Base-by-base conservation (phyloP, 2,329 filamentous ascomycete species). In the Colletotrichum lini region DNA sequence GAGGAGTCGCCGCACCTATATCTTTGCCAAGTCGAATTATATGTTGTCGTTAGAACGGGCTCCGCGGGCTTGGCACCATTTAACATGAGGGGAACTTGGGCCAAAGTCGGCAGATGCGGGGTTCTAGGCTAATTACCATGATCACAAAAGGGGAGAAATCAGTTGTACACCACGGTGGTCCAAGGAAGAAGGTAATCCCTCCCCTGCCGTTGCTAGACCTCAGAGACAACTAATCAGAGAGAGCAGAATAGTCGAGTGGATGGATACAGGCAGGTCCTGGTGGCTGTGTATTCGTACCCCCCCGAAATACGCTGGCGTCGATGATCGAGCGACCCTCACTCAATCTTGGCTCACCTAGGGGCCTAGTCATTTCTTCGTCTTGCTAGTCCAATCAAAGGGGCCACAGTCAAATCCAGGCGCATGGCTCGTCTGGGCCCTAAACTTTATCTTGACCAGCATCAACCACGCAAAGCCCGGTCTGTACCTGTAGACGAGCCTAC, bases 391-490 rank as follows among this genome's bases (percentile, higher is more conserved):
- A 35, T 35, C 30, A 35, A 35, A 35, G 1, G 30, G 30, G 30
- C 30, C 9, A 35, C 30, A 58, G 21, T 15, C 57, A 63, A 2
- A 26, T 44, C 30, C 64, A 15, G 56, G 13, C 21, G 50, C 64
- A 67, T 62, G 50, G 50, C 57, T 42, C 49, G 45, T 38, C 62
- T 61, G 62, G 49, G 23, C 42, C 57, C 56, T 62, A 61, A 62
- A 68, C 64, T 62, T 68, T 68, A 63, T 63, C 53, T 54, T 23
- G 30, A 68, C 64, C 64, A 59, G 57, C 68, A 71, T 63, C 64
- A 71, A 58, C 64, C 65, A 71, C 52, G 65, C 30, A 68, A 15
- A 13, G 13, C n/a, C n/a, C 67, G 30, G 47, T 49, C 23, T 57
- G 52, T 52, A 35, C 35, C 35, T 38, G 8, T 38, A 38, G 8